These are phyloP conservation scores for Aspergillus flavus DNA, from an alignment of 2,329 filamentous ascomycete species.

Conservation along the genomic window DNA sequence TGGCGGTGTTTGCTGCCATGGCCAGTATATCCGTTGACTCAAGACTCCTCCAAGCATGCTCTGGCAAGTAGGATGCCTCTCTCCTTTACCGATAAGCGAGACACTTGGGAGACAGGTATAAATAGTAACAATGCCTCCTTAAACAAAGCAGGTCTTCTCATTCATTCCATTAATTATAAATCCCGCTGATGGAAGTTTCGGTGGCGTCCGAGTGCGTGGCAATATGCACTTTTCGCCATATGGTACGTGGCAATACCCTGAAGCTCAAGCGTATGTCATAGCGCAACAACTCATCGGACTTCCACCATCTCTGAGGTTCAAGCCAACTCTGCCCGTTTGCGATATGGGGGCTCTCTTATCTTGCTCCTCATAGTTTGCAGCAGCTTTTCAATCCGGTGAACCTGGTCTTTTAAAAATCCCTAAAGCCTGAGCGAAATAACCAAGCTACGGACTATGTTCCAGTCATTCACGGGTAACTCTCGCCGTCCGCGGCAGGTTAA, in stretches of 20 bases:
- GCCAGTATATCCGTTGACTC: not conserved
- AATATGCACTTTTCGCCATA: not conserved
- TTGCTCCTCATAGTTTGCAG: conserved; percentile 18
- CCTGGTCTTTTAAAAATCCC: conserved; percentile 9
- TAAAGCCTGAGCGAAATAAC: conserved; percentile 15
- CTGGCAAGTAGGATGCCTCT: not conserved
- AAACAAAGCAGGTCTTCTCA: not conserved
- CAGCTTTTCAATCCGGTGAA: conserved; percentile 8
- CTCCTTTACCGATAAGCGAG: not conserved
- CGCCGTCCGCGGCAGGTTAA: conserved; percentile 89
- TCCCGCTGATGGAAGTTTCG: not conserved
- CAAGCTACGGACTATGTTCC: conserved; percentile 67
- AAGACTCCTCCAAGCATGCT: not conserved
- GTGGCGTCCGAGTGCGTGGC: conserved; percentile 10
- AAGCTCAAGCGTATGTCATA: not conserved
- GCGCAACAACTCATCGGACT: conserved; percentile 1
- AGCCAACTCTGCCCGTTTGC: conserved; percentile 5
- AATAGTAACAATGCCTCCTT: not conserved
- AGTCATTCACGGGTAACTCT: conserved; percentile 85
- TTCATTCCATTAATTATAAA: not conserved
- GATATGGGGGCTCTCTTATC: conserved; percentile 26
- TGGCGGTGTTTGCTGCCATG: not conserved
- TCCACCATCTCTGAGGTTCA: conserved; percentile 7
- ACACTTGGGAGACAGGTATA: not conserved
- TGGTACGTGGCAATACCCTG: not conserved